Evolutionary conservation across 495 filamentous ascomycete genomes (phyloP), one percentile per base, ranked within the genome.

Genomic region (Penicillium pulvis): DNA sequence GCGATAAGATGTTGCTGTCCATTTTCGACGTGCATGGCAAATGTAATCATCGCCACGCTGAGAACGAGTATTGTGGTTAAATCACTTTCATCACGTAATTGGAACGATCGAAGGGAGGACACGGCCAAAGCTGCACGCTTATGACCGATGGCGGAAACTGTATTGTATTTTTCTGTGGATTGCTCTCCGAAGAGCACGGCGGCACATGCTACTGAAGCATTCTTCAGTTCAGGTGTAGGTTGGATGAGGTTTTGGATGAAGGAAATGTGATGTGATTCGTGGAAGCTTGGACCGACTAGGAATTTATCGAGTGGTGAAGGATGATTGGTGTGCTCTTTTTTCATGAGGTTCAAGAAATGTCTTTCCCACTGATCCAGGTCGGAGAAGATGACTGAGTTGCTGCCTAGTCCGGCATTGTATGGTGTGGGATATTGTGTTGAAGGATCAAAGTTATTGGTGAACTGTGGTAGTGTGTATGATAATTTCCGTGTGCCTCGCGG

Each of bases 331-430:
- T 62, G 53, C 53, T 62, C 56, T 53, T 41, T 17, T 41, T 56
- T 66, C 63, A 66, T 66, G 1, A 63, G 30, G 33, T 63, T 63
- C 20, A 66, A n/a, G 19, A 66, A 66, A 30, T 66, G 54, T 17
- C 39, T 33, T 31, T 66, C 63, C 60, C 57, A 63, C 1, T 55
- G 23, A 43, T 66, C 63, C 12, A 66, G 51, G 6, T 48, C 46
- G 4, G 60, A 35, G 14, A 63, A 55, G 14, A 60, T n/a, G 1
- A 23, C 46, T 28, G 53, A 8, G 14, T 66, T 66, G 19, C 36
- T 57, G 17, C 49, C 50, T 23, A 66, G 24, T 11, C 57, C 51
- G n/a, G 17, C 28, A 35, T 63, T 36, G 26, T 60, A 50, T 6
- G 41, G 44, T 2, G 28, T 1, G 14, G 33, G 20, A 20, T 36